Evolutionary conservation across 768 basidiomycete species (phyloP).

Genomic region (Macrolepiota fuliginosa): DNA sequence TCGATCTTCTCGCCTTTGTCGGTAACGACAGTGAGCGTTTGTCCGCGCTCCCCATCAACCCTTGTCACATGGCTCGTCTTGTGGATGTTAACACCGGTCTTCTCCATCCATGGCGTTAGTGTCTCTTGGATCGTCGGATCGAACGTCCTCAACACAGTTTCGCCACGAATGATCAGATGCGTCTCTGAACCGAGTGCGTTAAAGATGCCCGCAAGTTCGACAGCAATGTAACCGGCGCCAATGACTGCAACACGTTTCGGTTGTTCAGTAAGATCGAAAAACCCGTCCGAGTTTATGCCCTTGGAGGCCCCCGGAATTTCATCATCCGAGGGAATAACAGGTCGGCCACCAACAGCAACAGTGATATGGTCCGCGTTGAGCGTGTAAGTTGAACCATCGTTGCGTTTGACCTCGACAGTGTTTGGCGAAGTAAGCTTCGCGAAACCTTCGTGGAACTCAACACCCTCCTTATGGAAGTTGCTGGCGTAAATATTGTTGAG

Average conservation of each 20-base stretch:
- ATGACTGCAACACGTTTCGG: slow-evolving; percentile 93
- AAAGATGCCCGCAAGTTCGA: slow-evolving; percentile 94
- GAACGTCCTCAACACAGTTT: slow-evolving; percentile 90
- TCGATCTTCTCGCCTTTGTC: slow-evolving; percentile 75
- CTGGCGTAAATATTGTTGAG: slow-evolving; percentile 90
- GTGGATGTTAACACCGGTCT: slow-evolving; percentile 90
- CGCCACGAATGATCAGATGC: slow-evolving; percentile 86
- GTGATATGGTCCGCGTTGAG: slow-evolving; percentile 77
- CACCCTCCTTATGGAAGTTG: slow-evolving; percentile 84
- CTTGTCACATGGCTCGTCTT: slow-evolving; percentile 70
- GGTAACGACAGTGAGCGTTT: slow-evolving; percentile 72
- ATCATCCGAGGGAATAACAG: slow-evolving; percentile 74
- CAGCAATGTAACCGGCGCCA: slow-evolving; percentile 97
- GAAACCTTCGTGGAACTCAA: slow-evolving; percentile 82
- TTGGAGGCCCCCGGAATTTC: slow-evolving; percentile 86
- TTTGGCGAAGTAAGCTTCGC: slow-evolving; percentile 70
- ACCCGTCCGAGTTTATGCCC: slow-evolving; percentile 93
- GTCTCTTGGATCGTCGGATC: slow-evolving; percentile 84
- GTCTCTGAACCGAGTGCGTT: slow-evolving; percentile 90
- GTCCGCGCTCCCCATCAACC: slow-evolving; percentile 73
- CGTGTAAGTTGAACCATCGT: slow-evolving; percentile 67
- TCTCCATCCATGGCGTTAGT: slow-evolving; percentile 88
- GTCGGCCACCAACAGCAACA: slow-evolving; percentile 85
- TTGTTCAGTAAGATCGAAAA: slow-evolving; percentile 89
- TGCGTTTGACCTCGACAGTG: slow-evolving; percentile 68